phyloP scores from a whole-genome alignment of 2,329 filamentous ascomycete species.

The Beauveria pseudobassiana region DNA sequence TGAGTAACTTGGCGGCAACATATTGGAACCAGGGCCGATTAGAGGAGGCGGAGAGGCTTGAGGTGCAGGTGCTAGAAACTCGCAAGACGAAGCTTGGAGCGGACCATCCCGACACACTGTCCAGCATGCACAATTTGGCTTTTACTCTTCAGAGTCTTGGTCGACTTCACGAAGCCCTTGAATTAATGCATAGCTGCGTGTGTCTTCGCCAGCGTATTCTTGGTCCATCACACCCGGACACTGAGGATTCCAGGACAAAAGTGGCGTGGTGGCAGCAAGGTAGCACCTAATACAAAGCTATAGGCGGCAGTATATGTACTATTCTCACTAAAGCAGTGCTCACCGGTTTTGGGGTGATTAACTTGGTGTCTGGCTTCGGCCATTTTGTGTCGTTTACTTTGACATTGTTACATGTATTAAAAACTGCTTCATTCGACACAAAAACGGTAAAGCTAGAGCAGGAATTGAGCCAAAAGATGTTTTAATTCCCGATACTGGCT shows the following conservation, averaged over 20 bases:
- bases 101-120: slow-evolving; percentile 8
- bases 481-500: too few relatives aligned
- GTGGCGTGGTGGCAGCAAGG: background rate
- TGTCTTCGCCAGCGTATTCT: background rate
- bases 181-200: background rate
- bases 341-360: background rate
- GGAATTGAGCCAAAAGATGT: too few relatives aligned
- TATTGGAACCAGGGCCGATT: background rate
- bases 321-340: background rate
- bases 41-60: background rate
- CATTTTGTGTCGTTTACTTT: background rate
- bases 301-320: background rate
- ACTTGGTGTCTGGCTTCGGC: background rate
- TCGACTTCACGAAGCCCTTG: background rate
- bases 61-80: too few relatives aligned
- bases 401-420: too few relatives aligned
- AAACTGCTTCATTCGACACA: too few relatives aligned
- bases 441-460: too few relatives aligned
- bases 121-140: background rate
- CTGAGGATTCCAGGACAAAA: fast-evolving
- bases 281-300: background rate
- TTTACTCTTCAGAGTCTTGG: background rate
- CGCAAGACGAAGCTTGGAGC: background rate
- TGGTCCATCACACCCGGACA: background rate
- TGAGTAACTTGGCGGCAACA: slow-evolving; percentile 8